Percentiles rank a stretch among this genome's conserved stretches.
phyloP scores from a whole-genome alignment of 2,329 filamentous ascomycete genomes.

The Aspergillus sp. region DNA sequence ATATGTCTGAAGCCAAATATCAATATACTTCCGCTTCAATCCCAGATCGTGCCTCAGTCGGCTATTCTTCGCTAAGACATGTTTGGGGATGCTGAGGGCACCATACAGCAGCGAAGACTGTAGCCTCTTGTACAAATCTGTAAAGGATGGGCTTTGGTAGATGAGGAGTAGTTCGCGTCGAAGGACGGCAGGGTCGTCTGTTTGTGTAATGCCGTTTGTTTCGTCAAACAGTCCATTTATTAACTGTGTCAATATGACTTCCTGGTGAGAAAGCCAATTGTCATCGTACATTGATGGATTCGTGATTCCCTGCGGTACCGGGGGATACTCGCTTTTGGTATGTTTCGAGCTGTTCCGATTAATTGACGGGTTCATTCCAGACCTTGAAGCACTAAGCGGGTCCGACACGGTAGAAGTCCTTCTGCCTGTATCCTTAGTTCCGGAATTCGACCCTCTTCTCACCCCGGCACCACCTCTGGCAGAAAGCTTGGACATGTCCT shows the following conservation, averaged over 20 bases:
- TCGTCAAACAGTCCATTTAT: conserved; percentile 60
- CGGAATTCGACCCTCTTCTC: background rate
- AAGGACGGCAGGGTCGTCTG: conserved; percentile 38
- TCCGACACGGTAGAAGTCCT: conserved; percentile 21
- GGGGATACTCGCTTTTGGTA: conserved; percentile 50
- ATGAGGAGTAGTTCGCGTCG: conserved; percentile 55
- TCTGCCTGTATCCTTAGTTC: background rate
- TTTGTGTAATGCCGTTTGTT: conserved; percentile 23
- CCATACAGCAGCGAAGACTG: conserved; percentile 64
- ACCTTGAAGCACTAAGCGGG: conserved; percentile 23
- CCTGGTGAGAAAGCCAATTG: conserved; percentile 65
- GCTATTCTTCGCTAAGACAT: conserved; percentile 50
- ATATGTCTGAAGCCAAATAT: conserved; percentile 64
- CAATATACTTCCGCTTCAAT: conserved; percentile 59
- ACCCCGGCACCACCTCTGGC: background rate
- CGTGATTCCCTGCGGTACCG: conserved; percentile 59
- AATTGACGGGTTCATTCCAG: conserved; percentile 37
- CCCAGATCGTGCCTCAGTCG: conserved; percentile 62
- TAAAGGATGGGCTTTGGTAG: conserved; percentile 59
- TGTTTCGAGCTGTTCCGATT: conserved; percentile 33
- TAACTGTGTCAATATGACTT: conserved; percentile 64
- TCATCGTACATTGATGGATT: conserved; percentile 66
- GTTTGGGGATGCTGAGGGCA: conserved; percentile 60
- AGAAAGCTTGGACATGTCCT: conserved; percentile 17
- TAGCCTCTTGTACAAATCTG: conserved; percentile 59